Percentiles rank a stretch among this genome's conserved stretches.
Evolutionary conservation across 2,329 filamentous ascomycete genomes (phyloP).

Genomic region (Colletotrichum lini): DNA sequence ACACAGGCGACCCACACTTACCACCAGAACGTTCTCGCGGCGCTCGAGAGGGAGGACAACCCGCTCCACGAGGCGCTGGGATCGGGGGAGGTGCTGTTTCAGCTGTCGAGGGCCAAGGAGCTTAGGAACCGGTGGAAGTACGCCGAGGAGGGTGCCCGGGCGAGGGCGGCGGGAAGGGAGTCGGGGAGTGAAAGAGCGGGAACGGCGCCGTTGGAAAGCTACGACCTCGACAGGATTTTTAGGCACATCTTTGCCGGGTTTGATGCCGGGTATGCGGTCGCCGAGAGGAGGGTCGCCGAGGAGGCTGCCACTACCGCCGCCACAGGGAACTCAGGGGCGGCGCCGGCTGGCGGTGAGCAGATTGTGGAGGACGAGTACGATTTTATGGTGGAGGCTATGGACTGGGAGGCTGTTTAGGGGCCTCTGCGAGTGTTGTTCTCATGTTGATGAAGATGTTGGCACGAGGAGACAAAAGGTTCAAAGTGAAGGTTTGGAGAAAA

Average conservation of each 20-base stretch:
- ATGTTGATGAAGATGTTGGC: neutral
- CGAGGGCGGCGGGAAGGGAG: conserved; percentile 42
- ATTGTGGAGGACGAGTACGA: conserved; percentile 63
- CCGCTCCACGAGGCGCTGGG: conserved; percentile 72
- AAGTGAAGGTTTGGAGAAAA: too few species aligned
- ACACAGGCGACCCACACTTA: conserved; percentile 58
- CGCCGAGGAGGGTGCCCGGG: conserved; percentile 61
- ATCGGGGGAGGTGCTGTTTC: conserved; percentile 65
- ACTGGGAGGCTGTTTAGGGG: conserved; percentile 62
- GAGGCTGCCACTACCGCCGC: neutral
- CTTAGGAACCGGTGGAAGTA: conserved; percentile 82
- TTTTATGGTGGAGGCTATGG: conserved; percentile 73
- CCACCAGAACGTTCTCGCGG: conserved; percentile 78
- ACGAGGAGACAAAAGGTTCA: neutral
- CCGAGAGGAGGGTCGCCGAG: conserved; percentile 59
- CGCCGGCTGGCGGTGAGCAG: conserved; percentile 39
- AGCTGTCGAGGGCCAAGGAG: conserved; percentile 77
- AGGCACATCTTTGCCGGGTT: conserved; percentile 70
- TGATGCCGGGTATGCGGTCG: conserved; percentile 69
- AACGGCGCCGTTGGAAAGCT: conserved; percentile 65
- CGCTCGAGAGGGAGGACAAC: conserved; percentile 69
- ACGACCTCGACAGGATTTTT: conserved; percentile 74
- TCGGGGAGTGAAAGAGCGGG: conserved; percentile 44
- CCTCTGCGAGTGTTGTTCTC: neutral
- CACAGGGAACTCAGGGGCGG: neutral